Base-by-base conservation (phyloP, 208 protist species). In the Zelonia costaricensis region DNA sequence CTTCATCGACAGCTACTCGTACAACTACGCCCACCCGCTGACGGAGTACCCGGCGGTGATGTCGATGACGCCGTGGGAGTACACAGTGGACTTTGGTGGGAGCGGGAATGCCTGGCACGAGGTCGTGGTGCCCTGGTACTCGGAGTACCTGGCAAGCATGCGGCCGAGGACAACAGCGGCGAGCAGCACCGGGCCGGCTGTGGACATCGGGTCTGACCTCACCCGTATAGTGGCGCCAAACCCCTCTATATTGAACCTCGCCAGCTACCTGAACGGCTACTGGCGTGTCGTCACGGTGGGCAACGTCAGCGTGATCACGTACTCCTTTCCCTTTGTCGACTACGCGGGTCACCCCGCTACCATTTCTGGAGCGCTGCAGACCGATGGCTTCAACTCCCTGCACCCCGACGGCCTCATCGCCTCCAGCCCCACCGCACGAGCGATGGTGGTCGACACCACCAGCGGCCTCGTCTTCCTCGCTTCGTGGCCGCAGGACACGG, bases 251-350 rank as follows among this genome's bases (percentile, higher is more conserved):
- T 1, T 1, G 13, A n/a, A 38, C 20, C 1, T 7, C 18, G 12
- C 12, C 0, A 28, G 16, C 9, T 27, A 25, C 39, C 12, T 35
- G 27, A 35, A 52, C 57, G 55, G 39, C 9, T 40, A 55, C 45
- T 81, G 70, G 70, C 74, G 38, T 39, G 20, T 81, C 4, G 55
- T 64, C 22, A 51, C 22, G 9, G 18, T 7, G 8, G 39, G 40
- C 13, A 65, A 78, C 51, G 27, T 73, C 13, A 78, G 55, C 53
- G 63, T 78, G 54, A 45, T 89, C 31, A 86, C 82, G 7, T 89
- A 83, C 62, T 69, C 75, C 15, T 69, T 66, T 33, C 78, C 82
- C n/a, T 89, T 89, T 58, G 44, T 80, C 12, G 82, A 89, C 48
- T 73, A 70, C 57, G 12, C 35, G 4, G 73, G 73, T 6, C 81